These are phyloP conservation scores for Cyclospora cayetanensis DNA, from an alignment of 169 alveolate species.

Conservation along the genomic window DNA sequence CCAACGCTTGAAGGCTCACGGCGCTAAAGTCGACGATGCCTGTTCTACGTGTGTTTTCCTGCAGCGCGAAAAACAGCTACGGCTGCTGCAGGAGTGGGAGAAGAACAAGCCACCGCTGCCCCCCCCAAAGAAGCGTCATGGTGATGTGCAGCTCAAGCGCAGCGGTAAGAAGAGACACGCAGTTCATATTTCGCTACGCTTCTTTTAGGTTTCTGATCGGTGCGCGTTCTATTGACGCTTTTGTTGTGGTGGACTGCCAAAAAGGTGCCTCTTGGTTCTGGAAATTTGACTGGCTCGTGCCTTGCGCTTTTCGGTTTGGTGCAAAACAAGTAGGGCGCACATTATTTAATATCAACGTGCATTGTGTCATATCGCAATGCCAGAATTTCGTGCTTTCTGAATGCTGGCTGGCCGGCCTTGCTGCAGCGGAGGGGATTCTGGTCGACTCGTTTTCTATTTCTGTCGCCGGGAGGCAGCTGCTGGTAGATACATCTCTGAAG, in stretches of 20 bases:
- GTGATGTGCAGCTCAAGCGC: constrained; percentile 75
- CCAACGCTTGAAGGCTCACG: too few relatives aligned
- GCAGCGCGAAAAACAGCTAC: constrained; percentile 81
- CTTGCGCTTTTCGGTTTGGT: too few relatives aligned
- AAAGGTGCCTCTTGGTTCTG: too few relatives aligned
- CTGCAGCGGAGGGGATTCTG: constrained; percentile 79
- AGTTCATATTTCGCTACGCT: background rate
- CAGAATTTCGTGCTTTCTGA: too few relatives aligned
- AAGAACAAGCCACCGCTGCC: constrained; percentile 86
- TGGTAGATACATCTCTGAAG: constrained; percentile 92
- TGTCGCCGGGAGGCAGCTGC: constrained; percentile 94
- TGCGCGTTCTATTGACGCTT: too few relatives aligned
- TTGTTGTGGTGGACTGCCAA: too few relatives aligned
- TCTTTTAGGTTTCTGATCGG: background rate
- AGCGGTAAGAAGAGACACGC: constrained; percentile 38
- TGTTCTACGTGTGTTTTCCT: background rate
- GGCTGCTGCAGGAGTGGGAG: constrained; percentile 85
- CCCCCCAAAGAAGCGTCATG: constrained; percentile 82
- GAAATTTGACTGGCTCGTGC: too few relatives aligned
- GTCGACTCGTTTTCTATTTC: constrained; percentile 88
- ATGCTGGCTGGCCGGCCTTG: background rate
- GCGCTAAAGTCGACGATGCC: too few relatives aligned
- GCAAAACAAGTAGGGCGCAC: too few relatives aligned
- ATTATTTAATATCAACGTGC: too few relatives aligned
- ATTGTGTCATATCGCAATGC: too few relatives aligned